These are phyloP conservation scores for Ophiognomonia clavigignenti-juglandacearum DNA, from an alignment of 2,329 filamentous ascomycete species.

Conservation along the genomic window DNA sequence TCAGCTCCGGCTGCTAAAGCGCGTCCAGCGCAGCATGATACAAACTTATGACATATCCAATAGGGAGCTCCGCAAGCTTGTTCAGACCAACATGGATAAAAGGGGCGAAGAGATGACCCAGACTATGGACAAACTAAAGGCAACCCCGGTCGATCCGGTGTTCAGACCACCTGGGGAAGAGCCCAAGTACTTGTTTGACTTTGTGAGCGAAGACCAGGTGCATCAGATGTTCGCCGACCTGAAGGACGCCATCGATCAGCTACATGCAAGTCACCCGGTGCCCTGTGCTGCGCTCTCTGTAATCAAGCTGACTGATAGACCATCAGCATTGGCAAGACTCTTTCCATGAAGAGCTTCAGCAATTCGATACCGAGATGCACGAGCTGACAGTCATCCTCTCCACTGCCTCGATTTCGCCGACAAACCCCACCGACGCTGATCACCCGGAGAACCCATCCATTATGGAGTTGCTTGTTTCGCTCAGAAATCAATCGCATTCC, in stretches of 20 bases:
- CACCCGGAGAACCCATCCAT: slow-evolving; percentile 32
- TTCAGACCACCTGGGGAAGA: slow-evolving; percentile 57
- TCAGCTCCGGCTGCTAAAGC: slow-evolving; percentile 47
- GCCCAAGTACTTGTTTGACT: slow-evolving; percentile 64
- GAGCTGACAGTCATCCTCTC: slow-evolving; percentile 54
- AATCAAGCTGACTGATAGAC: not conserved
- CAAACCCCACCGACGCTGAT: slow-evolving; percentile 28
- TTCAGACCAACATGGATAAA: slow-evolving; percentile 61
- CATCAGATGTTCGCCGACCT: slow-evolving; percentile 60
- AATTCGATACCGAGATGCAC: slow-evolving; percentile 71
- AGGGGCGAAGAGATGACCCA: slow-evolving; percentile 60
- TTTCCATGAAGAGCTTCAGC: slow-evolving; percentile 71
- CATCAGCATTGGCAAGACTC: slow-evolving; percentile 54
- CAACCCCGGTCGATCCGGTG: slow-evolving; percentile 58
- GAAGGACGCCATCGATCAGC: slow-evolving; percentile 65
- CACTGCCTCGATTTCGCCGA: slow-evolving; percentile 31
- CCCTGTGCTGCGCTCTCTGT: not conserved
- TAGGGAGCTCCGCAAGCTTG: slow-evolving; percentile 54
- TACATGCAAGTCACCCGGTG: slow-evolving; percentile 46
- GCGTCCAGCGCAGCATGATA: slow-evolving; percentile 47
- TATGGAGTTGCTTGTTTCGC: slow-evolving; percentile 50
- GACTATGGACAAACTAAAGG: slow-evolving; percentile 61
- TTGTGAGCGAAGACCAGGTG: slow-evolving; percentile 69
- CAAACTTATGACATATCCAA: slow-evolving; percentile 53
- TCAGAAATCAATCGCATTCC: slow-evolving; percentile 71